Percentiles rank a stretch among this genome's conserved stretches.
These are phyloP conservation scores for Sclerotinia sclerotiorum DNA, from an alignment of 2,329 filamentous ascomycete genomes.

Conservation along the genomic window DNA sequence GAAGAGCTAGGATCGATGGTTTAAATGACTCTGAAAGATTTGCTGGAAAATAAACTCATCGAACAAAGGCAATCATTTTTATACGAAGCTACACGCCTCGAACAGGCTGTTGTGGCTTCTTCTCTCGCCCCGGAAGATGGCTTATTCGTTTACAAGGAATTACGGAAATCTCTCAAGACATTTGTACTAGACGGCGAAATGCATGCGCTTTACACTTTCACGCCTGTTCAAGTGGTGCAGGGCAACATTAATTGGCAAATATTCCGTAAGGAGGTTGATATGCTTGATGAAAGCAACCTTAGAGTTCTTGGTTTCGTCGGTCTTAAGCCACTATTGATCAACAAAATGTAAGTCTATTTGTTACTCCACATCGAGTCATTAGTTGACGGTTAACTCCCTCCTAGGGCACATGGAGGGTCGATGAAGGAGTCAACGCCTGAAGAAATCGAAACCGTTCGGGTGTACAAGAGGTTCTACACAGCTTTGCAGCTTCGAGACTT, in stretches of 20 bases:
- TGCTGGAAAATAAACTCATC: conserved; percentile 57
- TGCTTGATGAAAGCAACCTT: conserved; percentile 68
- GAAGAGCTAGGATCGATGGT: conserved; percentile 54
- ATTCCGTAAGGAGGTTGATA: conserved; percentile 69
- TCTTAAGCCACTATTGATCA: conserved; percentile 65
- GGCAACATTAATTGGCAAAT: conserved; percentile 67
- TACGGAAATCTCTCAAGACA: conserved; percentile 63
- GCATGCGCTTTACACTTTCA: conserved; percentile 77
- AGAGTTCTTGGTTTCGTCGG: conserved; percentile 68
- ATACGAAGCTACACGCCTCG: conserved; percentile 63
- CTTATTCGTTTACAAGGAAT: conserved; percentile 68
- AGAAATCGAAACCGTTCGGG: conserved; percentile 59
- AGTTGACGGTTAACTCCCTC: neutral
- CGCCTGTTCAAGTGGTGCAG: conserved; percentile 62
- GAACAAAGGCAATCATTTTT: conserved; percentile 49
- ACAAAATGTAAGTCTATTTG: conserved; percentile 58
- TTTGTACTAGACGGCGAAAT: conserved; percentile 82
- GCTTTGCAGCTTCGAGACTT: conserved; percentile 76
- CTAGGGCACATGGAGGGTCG: conserved; percentile 64
- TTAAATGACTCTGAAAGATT: conserved; percentile 57
- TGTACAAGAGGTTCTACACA: conserved; percentile 72
- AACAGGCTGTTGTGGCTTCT: conserved; percentile 70
- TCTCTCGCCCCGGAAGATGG: conserved; percentile 74
- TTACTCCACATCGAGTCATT: neutral
- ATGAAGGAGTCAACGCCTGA: conserved; percentile 62